Base-by-base conservation (phyloP, 768 basidiomycete genomes). In the Macrolepiota albuminosa region DNA sequence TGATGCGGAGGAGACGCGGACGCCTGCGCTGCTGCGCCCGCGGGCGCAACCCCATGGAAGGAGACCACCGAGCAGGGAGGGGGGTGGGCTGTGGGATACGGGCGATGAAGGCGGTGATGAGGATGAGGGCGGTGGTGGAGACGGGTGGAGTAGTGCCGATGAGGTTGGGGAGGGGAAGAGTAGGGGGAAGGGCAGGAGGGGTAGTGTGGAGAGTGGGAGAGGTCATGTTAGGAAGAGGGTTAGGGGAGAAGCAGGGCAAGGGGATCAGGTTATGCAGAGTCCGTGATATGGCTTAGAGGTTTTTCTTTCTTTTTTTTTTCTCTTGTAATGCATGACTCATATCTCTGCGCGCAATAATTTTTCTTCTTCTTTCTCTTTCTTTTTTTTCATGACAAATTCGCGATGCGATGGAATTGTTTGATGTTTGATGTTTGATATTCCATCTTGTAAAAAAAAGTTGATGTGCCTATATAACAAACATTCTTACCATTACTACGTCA, bases 31-130 rank as follows among this genome's bases (percentile, higher is more conserved):
- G 18, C 6, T 9, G 8, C 29, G 11, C 5, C 46, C 21, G 5
- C 24, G 11, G 11, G 26, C 10, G 24, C 10, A 26, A 10, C 21
- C 8, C 42, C 7, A 18, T 31, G 14, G 24, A 42, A 16, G 57
- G 24, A n/a, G 42, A 14, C 68, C n/a, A 67, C 68, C 45, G 65
- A 7, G 64, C 64, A 43, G 67, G 61, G 72, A 16, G 75, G 72
- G 39, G 70, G 63, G 5, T 72, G 69, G 46, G 71, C 16, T 46
- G 71, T 39, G 70, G 31, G 70, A 64, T 49, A 69, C 65, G 21
- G 70, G 8, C 8, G 39, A 73, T 16, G 75, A 72, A 34, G 70
- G 64, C 7, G 73, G 69, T 48, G 72, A 71, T 16, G 71, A 70
- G 26, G 71, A 64, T 52, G 70, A 67, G 21, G 70, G 34, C 34